Conservation (phyloP, 139 green algal species). For the Micractinium conductrix region DNA sequence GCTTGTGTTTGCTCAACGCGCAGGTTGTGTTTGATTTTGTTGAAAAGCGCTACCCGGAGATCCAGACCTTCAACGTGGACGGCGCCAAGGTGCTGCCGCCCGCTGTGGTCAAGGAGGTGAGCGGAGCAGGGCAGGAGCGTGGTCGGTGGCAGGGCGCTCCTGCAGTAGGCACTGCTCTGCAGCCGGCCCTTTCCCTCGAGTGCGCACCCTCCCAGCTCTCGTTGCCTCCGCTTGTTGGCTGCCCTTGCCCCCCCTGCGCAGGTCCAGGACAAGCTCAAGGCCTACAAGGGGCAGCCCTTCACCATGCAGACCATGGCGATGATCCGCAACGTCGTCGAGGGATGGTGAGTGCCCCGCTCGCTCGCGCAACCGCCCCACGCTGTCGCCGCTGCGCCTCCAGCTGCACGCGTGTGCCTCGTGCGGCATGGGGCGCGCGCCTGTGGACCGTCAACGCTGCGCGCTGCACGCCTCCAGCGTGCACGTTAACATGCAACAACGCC, state of each 20-base stretch:
- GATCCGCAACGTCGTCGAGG: constrained; percentile 75
- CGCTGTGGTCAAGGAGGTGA: constrained; percentile 46
- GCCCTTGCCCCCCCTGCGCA: neutral
- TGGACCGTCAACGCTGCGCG: too few relatives aligned
- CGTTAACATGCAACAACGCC: too few relatives aligned
- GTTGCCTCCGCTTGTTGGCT: neutral
- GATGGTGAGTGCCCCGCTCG: constrained; percentile 58
- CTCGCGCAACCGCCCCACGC: too few relatives aligned
- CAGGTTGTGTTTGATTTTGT: constrained; percentile 68
- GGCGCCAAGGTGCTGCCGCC: constrained; percentile 54
- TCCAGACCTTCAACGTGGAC: constrained; percentile 64
- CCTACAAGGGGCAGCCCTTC: constrained; percentile 40
- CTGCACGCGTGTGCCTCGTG: too few relatives aligned
- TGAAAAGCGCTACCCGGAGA: constrained; percentile 65
- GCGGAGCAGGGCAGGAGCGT: neutral
- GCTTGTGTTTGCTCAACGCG: constrained; percentile 47
- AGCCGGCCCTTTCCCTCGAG: too few relatives aligned
- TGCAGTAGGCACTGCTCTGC: neutral
- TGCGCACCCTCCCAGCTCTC: neutral
- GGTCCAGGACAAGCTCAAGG: constrained; percentile 43
- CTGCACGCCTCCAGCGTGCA: too few relatives aligned
- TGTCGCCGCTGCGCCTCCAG: too few relatives aligned
- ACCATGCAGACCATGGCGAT: constrained; percentile 54
- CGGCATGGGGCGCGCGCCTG: too few relatives aligned
- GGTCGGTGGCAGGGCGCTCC: neutral